Evolutionary conservation across 2,329 filamentous ascomycete genomes (phyloP), one percentile per base, ranked within the genome.

Genomic region (Cryphonectria naterciae): DNA sequence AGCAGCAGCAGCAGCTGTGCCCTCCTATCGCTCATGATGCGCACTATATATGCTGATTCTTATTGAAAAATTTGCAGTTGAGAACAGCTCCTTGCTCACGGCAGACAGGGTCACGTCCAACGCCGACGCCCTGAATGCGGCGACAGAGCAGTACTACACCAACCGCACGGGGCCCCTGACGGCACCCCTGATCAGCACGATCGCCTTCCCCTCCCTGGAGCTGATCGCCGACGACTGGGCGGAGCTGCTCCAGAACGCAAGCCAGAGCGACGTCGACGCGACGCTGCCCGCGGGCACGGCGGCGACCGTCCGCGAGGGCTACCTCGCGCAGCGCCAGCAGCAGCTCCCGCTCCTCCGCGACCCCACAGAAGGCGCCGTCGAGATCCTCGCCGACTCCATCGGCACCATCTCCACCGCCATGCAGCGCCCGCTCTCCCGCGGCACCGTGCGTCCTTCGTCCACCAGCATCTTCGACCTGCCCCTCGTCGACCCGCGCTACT

Each of bases 371-470:
- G 78, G 75, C 35, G 75, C 76, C 0, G 74, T 82, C 32, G 76
- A 77, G 65, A 41, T 77, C 52, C 74, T 77, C 61, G 76, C 73
- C 43, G 76, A 76, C 73, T 75, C 74, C 66, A 63, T 74, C 28
- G 76, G 76, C 39, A 76, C 74, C 13, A 68, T 77, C 11, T 74
- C 74, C 37, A 67, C 74, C n/a, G 68, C 74, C 8, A 69, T 74
- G 65, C 73, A 75, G 67, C 72, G 73, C 52, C 76, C 76, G 4
- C 70, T 77, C 35, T 75, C 74, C 49, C 73, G 76, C 37, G 87
- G 87, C n/a, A 84, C 82, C 1, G 86, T 89, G 17, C 82, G 77
- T 0, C 83, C 88, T 5, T 79, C 79, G 37, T 87, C 86, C 0
- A 77, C 82, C 0, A 82, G 88, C 75, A 68, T 76, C 15, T 65